Evolutionary conservation across 1,139 yeast genomes (phyloP).

Genomic region (Saccharomyces uvarum): DNA sequence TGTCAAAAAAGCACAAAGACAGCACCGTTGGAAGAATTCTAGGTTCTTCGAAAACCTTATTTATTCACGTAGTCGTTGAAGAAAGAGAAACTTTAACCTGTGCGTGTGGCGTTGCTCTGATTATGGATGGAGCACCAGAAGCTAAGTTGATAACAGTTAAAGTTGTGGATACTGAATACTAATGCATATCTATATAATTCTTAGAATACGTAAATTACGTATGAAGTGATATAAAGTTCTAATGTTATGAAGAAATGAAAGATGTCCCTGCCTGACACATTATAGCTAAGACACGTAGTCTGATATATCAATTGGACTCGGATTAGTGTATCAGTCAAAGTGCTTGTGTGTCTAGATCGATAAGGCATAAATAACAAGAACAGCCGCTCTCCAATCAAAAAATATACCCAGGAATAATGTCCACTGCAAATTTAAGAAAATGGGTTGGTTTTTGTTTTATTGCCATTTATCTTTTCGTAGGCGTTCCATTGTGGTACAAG

Average conservation of each 20-base stretch:
- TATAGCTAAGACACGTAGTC: background rate
- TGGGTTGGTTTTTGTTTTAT: slow-evolving; percentile 24
- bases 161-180: background rate
- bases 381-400: background rate
- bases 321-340: background rate
- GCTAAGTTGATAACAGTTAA: background rate
- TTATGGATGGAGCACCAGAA: background rate
- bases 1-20: background rate
- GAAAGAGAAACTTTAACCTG: background rate
- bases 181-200: background rate
- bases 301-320: background rate
- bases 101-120: background rate
- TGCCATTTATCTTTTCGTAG: slow-evolving; percentile 44
- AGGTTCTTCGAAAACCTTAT: background rate
- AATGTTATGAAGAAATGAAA: background rate
- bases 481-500: slow-evolving; percentile 64
- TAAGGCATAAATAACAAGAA: background rate
- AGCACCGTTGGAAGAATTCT: background rate
- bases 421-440: slow-evolving; percentile 16
- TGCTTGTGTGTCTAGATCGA: background rate
- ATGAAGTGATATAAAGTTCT: background rate
- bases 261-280: background rate
- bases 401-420: slow-evolving; percentile 2
- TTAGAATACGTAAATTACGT: background rate
- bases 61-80: background rate